A percentile compares a stretch with the other conserved stretches of the same genome.
Evolutionary conservation across 805 yeast species (phyloP).

Genomic region (Lipomyces yamadae): DNA sequence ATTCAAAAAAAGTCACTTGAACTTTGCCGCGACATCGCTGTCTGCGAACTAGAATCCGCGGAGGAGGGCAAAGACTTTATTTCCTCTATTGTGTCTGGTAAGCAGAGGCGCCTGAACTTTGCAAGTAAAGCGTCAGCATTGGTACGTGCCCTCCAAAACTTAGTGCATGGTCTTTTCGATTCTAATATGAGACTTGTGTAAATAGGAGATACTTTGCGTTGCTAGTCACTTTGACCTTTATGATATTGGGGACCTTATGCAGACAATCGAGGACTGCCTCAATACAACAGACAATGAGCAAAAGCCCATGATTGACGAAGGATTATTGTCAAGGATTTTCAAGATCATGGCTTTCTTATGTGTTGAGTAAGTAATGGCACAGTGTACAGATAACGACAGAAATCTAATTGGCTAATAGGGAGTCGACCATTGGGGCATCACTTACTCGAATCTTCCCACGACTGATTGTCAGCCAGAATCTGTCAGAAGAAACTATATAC

Average conservation of each 20-base stretch:
- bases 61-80: constrained; percentile 64
- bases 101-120: constrained; percentile 57
- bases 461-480: constrained; percentile 55
- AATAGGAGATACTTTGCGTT: constrained; percentile 59
- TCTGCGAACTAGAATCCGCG: constrained; percentile 52
- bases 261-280: constrained; percentile 57
- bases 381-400: background rate
- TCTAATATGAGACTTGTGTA: background rate
- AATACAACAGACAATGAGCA: constrained; percentile 47
- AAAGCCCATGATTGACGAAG: constrained; percentile 58
- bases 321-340: constrained; percentile 57
- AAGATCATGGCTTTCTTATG: constrained; percentile 61
- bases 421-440: constrained; percentile 42
- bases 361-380: constrained; percentile 33
- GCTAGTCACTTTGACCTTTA: constrained; percentile 57
- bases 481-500: constrained; percentile 55
- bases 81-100: constrained; percentile 54
- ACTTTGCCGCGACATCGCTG: constrained; percentile 40
- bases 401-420: constrained; percentile 38
- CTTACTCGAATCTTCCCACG: constrained; percentile 49
- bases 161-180: background rate
- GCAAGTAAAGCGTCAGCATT: constrained; percentile 60
- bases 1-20: constrained; percentile 17
- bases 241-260: constrained; percentile 51
- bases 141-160: constrained; percentile 5